Base-by-base conservation (phyloP, 768 basidiomycete genomes). In the Zangia roseola region DNA sequence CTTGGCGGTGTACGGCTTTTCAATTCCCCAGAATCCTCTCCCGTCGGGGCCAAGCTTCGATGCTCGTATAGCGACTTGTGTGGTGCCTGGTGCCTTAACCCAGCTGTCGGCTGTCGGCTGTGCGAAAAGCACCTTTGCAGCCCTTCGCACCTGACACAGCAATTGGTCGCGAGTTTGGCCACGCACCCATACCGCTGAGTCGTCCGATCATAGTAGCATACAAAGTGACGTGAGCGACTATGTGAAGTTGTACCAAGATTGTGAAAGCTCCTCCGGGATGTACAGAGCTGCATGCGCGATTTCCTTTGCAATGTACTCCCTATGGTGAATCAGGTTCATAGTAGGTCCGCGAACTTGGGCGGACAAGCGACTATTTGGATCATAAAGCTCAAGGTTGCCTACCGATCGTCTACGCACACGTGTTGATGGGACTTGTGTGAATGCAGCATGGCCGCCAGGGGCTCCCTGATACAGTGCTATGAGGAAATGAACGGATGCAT, bases 401-500 rank as follows among this genome's bases (percentile, higher is more conserved):
- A 28, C 26, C 42, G 40, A 46, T 57, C 36, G 42, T 20, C 33
- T 17, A 45, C 10, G 37, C 40, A 62, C 60, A 57, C 46, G 49
- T 49, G 55, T 54, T 54, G 58, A 50, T 46, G 61, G 49, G 40
- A 40, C 36, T 53, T 50, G 51, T 39, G 47, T 53, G 58, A 62
- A 50, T 48, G 51, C 54, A 52, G 47, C 58, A 51, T 55, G 59
- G 59, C 58, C 43, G 37, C 58, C 56, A 67, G 56, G 56, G 58
- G 62, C 19, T 13, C 44, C 50, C 46, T 66, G 49, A 51, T 42
- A 48, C 39, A 43, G 40, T 50, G 52, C 39, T 23, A 43, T 5
- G 30, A 38, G 43, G 34, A 53, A 62, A 63, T 62, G 63, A 63
- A 63, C 59, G 31, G 56, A n/a, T n/a, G 63, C 53, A 64, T 49